Percentiles rank a stretch among this genome's conserved stretches.
phyloP scores from a whole-genome alignment of 495 filamentous ascomycete species.

The Wilcoxina mikolae region DNA sequence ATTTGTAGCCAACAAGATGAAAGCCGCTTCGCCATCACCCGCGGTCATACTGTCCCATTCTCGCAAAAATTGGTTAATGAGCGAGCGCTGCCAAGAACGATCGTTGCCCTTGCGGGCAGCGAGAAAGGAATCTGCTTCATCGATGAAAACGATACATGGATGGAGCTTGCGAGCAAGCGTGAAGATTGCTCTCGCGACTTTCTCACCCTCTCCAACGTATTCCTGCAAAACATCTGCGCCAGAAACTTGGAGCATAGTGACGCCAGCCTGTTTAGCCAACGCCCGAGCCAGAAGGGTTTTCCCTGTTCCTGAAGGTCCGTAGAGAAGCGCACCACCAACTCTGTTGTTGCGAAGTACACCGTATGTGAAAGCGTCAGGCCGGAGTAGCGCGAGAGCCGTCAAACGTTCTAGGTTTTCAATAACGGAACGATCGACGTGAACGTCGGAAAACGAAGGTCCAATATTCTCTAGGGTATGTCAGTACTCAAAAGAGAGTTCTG shows the following conservation, averaged over 20 bases:
- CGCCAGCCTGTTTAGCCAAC: constrained; percentile 93
- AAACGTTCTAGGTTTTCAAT: constrained; percentile 72
- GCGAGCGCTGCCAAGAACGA: constrained; percentile 97
- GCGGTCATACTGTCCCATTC: constrained; percentile 93
- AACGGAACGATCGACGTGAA: constrained; percentile 61
- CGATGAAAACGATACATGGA: constrained; percentile 99
- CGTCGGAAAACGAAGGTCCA: constrained; percentile 63
- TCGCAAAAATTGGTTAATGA: constrained; percentile 92
- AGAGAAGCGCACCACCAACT: constrained; percentile 64
- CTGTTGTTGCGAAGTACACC: constrained; percentile 46
- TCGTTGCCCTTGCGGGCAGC: constrained; percentile 92
- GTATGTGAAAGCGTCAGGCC: constrained; percentile 84
- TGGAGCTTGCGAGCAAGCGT: constrained; percentile 97
- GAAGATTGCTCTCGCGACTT: constrained; percentile 97
- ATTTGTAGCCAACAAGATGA: constrained; percentile 99
- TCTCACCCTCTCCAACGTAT: constrained; percentile 92
- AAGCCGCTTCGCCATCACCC: constrained; percentile 92
- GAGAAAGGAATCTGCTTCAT: constrained; percentile 97
- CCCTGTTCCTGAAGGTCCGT: constrained; percentile 88
- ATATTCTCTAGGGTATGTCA: constrained; percentile 43
- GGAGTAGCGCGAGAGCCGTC: constrained; percentile 65
- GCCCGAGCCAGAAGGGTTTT: constrained; percentile 92
- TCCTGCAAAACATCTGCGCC: constrained; percentile 96
- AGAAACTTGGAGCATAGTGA: constrained; percentile 93
- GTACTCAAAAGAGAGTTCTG: not conserved